Evolutionary conservation across 805 yeast genomes (phyloP).

Genomic region (Hanseniaspora taiwanica): DNA sequence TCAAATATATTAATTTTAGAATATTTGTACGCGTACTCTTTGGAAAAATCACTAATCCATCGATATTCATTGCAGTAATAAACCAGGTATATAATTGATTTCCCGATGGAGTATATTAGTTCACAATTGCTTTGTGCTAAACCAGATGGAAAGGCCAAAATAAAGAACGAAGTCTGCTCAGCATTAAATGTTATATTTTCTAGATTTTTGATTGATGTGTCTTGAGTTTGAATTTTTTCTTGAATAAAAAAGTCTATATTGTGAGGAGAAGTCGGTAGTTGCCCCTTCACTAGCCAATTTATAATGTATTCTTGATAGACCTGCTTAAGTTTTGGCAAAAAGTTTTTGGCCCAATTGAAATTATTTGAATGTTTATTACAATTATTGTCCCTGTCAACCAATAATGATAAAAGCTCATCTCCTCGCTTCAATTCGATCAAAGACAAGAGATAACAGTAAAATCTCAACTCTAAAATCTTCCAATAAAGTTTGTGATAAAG

Average conservation of each 20-base stretch:
- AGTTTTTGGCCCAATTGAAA: constrained; percentile 25
- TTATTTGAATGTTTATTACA: constrained; percentile 47
- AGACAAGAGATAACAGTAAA: constrained; percentile 33
- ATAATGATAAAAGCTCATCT: constrained; percentile 39
- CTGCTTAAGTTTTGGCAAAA: constrained; percentile 33
- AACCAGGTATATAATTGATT: constrained; percentile 50
- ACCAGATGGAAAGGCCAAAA: constrained; percentile 31
- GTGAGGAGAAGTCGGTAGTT: constrained; percentile 32
- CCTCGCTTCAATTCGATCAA: constrained; percentile 26
- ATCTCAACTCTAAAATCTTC: constrained; percentile 43
- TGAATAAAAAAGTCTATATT: neutral
- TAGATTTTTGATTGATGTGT: constrained; percentile 4
- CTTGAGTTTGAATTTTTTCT: neutral
- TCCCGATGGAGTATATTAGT: constrained; percentile 56
- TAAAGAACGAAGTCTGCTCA: neutral
- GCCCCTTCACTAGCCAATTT: constrained; percentile 62
- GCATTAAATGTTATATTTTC: constrained; percentile 19
- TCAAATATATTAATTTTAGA: constrained; percentile 4
- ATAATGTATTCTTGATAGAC: constrained; percentile 51
- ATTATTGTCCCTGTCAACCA: constrained; percentile 37
- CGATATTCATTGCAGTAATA: constrained; percentile 51
- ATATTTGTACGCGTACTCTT: constrained; percentile 14
- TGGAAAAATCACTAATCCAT: constrained; percentile 41
- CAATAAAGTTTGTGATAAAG: constrained; percentile 30
- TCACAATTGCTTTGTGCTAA: constrained; percentile 27